These are phyloP conservation scores for Hawksworthiomyces lignivorus DNA, from an alignment of 2,329 filamentous ascomycete species.

Conservation along the genomic window DNA sequence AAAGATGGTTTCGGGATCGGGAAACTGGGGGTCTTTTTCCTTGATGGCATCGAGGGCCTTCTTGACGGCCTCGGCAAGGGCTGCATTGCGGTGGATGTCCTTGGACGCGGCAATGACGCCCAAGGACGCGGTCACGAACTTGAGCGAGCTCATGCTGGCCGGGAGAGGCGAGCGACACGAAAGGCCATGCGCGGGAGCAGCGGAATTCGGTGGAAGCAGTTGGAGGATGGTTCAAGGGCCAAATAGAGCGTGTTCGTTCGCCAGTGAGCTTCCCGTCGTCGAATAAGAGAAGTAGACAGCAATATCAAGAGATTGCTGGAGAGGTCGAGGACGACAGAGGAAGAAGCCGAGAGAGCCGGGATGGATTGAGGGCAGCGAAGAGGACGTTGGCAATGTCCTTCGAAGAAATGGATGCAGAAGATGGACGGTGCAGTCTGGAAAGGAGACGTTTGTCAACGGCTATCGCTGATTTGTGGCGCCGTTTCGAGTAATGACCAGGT, in stretches of 20 bases:
- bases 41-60: slow-evolving; percentile 81
- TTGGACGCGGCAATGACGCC: slow-evolving; percentile 88
- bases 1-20: slow-evolving; percentile 88
- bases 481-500: neutral
- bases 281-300: too few relatives aligned
- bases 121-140: slow-evolving; percentile 89
- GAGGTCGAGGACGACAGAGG: too few relatives aligned
- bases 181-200: slow-evolving; percentile 37
- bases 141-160: slow-evolving; percentile 79
- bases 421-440: too few relatives aligned
- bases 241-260: too few relatives aligned
- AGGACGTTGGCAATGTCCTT: too few relatives aligned
- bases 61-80: slow-evolving; percentile 73
- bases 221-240: too few relatives aligned
- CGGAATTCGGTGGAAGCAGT: too few relatives aligned
- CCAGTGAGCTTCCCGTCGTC: too few relatives aligned
- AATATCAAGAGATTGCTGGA: too few relatives aligned
- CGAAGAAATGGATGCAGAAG: too few relatives aligned
- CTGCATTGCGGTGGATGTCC: slow-evolving; percentile 80
- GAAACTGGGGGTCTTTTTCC: slow-evolving; percentile 68
- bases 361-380: too few relatives aligned
- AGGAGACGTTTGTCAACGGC: neutral
- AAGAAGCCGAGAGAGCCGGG: too few relatives aligned
- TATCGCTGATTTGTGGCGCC: neutral
- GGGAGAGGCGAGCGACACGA: slow-evolving; percentile 27